Conservation (phyloP, 2,329 filamentous ascomycete species). For the Helotiales sp. region DNA sequence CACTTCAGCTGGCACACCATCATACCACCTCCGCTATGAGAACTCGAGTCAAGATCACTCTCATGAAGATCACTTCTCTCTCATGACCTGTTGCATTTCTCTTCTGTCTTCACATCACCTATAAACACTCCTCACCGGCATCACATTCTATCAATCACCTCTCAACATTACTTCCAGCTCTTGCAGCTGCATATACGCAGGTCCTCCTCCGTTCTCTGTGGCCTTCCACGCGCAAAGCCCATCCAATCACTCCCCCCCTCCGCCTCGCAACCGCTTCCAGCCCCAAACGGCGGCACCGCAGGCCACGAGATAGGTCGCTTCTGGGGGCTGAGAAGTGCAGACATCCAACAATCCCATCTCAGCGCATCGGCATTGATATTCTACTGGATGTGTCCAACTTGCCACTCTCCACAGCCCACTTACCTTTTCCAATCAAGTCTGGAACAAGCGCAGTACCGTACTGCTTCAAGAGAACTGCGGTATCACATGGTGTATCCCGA, state of each 20-base stretch:
- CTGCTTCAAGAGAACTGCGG: background rate
- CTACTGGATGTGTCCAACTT: background rate
- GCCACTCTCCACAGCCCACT: background rate
- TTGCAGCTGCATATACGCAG: background rate
- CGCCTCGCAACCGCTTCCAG: slow-evolving; percentile 12
- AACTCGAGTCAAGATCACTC: background rate
- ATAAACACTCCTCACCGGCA: background rate
- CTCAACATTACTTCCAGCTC: background rate
- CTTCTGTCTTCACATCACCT: background rate
- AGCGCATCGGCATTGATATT: slow-evolving; percentile 1
- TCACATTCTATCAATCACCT: background rate
- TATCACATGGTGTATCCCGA: background rate
- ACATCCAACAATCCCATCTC: background rate
- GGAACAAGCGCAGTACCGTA: background rate
- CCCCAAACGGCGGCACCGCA: slow-evolving; percentile 13
- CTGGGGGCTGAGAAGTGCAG: background rate
- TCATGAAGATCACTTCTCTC: background rate
- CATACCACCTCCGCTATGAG: background rate
- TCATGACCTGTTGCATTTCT: background rate
- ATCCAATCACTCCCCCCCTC: slow-evolving; percentile 2
- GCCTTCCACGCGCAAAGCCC: slow-evolving; percentile 1
- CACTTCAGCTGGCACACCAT: background rate
- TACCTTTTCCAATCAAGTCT: background rate
- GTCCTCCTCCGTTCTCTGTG: slow-evolving; percentile 11
- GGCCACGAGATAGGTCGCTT: slow-evolving; percentile 12